These are phyloP conservation scores for Aphanomyces euteiches DNA, from an alignment of 352 stramenopile genomes.

Conservation along the genomic window DNA sequence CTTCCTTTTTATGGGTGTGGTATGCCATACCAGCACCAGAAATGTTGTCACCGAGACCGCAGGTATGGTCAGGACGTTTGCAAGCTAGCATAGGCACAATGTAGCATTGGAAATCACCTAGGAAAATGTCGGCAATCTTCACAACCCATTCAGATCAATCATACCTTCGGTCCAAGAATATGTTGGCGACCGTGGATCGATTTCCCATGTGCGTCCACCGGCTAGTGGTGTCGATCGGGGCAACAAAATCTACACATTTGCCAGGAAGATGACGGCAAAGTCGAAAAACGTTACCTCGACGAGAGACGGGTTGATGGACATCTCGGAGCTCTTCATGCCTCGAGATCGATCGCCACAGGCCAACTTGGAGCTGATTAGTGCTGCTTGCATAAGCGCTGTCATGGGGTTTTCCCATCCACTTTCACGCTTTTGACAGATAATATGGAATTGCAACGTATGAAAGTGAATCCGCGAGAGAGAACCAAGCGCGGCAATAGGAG, in stretches of 20 bases:
- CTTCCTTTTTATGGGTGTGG: slow-evolving; percentile 35
- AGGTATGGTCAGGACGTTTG: slow-evolving; percentile 76
- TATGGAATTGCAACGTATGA: slow-evolving; percentile 84
- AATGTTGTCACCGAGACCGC: slow-evolving; percentile 81
- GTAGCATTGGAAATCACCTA: slow-evolving; percentile 64
- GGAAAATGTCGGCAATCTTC: neutral
- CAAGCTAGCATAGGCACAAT: slow-evolving; percentile 79
- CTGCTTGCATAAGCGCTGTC: slow-evolving; percentile 62
- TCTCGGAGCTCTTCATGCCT: slow-evolving; percentile 43
- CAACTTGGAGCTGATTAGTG: slow-evolving; percentile 79
- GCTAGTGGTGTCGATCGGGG: slow-evolving; percentile 25
- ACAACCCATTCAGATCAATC: neutral
- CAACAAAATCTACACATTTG: slow-evolving; percentile 43
- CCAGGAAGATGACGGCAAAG: slow-evolving; percentile 37
- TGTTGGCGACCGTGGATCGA: slow-evolving; percentile 66
- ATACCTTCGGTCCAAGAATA: slow-evolving; percentile 55
- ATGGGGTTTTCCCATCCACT: slow-evolving; percentile 69
- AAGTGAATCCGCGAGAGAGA: slow-evolving; percentile 79
- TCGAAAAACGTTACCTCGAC: slow-evolving; percentile 42
- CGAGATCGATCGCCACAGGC: slow-evolving; percentile 59
- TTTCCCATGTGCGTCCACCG: slow-evolving; percentile 27
- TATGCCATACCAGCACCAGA: slow-evolving; percentile 80
- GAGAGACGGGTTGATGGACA: slow-evolving; percentile 68
- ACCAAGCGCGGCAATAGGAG: slow-evolving; percentile 44
- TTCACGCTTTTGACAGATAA: slow-evolving; percentile 65